These are phyloP conservation scores for Pisolithus tinctorius DNA, from an alignment of 768 basidiomycete species.

Conservation along the genomic window DNA sequence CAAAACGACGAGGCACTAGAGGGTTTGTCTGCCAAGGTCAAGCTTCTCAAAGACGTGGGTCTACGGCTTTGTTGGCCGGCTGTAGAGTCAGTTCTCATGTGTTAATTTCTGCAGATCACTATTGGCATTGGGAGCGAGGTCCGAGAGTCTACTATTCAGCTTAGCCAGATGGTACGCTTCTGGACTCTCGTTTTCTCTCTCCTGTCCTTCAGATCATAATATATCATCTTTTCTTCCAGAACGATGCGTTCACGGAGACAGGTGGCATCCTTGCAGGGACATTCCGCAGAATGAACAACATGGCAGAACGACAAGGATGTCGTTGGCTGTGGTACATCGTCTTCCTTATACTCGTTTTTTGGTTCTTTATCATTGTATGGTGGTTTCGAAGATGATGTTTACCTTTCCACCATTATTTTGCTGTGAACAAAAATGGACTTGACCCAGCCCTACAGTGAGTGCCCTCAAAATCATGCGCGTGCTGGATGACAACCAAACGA, in stretches of 20 bases:
- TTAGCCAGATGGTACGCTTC: constrained; percentile 83
- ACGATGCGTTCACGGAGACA: constrained; percentile 95
- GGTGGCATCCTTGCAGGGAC: constrained; percentile 84
- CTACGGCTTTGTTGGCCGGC: constrained; percentile 5
- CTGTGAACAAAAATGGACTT: background rate
- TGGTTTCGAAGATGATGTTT: constrained; percentile 72
- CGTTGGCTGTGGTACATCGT: constrained; percentile 96
- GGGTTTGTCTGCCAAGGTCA: constrained; percentile 82
- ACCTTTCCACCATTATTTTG: constrained; percentile 10
- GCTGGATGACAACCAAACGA: too few relatives aligned
- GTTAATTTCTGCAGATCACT: constrained; percentile 52
- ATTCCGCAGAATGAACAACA: constrained; percentile 94
- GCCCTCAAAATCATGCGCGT: background rate
- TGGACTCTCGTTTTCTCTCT: background rate
- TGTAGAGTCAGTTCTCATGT: constrained; percentile 5
- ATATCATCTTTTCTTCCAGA: constrained; percentile 42
- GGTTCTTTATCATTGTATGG: constrained; percentile 95
- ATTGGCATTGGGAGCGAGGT: constrained; percentile 96
- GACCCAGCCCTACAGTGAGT: background rate
- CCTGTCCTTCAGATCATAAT: background rate
- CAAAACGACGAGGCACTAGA: constrained; percentile 89
- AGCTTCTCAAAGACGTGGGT: constrained; percentile 92
- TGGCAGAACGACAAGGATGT: constrained; percentile 91
- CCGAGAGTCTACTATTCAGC: constrained; percentile 84
- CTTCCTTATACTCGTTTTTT: constrained; percentile 84